These are phyloP conservation scores for Fusarium camptoceras DNA, from an alignment of 2,329 filamentous ascomycete genomes.

Conservation along the genomic window DNA sequence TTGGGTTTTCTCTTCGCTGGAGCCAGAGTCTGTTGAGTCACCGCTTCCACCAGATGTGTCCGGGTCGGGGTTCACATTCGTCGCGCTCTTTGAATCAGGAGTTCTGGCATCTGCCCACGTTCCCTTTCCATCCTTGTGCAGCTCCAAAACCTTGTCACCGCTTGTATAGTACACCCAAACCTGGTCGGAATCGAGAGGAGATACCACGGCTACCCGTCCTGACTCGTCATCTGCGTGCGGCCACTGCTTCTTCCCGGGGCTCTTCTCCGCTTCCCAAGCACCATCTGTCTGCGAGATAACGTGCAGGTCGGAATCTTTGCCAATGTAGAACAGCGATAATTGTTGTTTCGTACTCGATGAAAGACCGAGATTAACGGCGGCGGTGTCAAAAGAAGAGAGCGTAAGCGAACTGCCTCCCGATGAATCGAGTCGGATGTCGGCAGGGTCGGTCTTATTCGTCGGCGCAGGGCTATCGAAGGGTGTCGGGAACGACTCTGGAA, in stretches of 20 bases:
- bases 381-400: constrained; percentile 6
- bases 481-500: constrained; percentile 25
- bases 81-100: background rate
- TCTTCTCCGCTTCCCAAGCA: constrained; percentile 3
- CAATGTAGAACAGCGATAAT: constrained; percentile 24
- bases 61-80: background rate
- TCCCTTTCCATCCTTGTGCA: constrained; percentile 5
- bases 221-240: constrained; percentile 18
- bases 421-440: constrained; percentile 19
- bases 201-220: constrained; percentile 23
- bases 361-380: constrained; percentile 1
- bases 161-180: constrained; percentile 32
- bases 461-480: constrained; percentile 28
- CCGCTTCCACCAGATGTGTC: background rate
- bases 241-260: constrained; percentile 13
- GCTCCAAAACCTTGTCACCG: constrained; percentile 17
- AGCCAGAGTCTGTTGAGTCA: background rate
- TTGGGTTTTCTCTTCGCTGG: background rate
- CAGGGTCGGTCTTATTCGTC: constrained; percentile 24
- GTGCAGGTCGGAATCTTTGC: constrained; percentile 17
- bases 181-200: constrained; percentile 10
- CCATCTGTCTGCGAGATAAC: background rate
- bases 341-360: background rate
- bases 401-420: background rate
- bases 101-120: constrained; percentile 11